Conservation (phyloP, 176 grass and related monocot genomes). For the Cenchrus fungigraminus region DNA sequence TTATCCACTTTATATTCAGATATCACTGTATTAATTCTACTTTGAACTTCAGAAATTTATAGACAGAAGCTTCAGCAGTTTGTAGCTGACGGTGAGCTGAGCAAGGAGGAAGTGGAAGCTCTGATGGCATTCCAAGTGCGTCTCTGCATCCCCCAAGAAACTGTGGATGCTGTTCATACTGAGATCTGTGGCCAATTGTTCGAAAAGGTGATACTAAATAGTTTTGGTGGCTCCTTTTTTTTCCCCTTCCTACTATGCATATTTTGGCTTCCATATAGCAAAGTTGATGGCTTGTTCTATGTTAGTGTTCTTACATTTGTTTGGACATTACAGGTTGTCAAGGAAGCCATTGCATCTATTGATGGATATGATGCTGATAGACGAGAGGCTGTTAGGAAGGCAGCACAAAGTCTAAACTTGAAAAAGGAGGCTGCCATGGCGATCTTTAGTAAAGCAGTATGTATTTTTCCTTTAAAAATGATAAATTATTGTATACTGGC, state of each 20-base stretch:
- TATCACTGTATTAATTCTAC: slow-evolving; percentile 41
- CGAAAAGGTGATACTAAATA: slow-evolving; percentile 72
- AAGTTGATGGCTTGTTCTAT: slow-evolving; percentile 39
- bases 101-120: slow-evolving; percentile 79
- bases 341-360: slow-evolving; percentile 78
- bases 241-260: slow-evolving; percentile 23
- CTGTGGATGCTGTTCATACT: slow-evolving; percentile 70
- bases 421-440: slow-evolving; percentile 83
- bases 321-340: slow-evolving; percentile 68
- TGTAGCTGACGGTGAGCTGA: slow-evolving; percentile 81
- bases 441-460: slow-evolving; percentile 95
- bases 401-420: slow-evolving; percentile 80
- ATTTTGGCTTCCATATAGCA: slow-evolving; percentile 25
- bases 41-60: slow-evolving; percentile 87
- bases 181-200: slow-evolving; percentile 92
- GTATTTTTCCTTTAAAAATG: slow-evolving; percentile 29
- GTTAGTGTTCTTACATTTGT: slow-evolving; percentile 41
- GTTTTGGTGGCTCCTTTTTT: slow-evolving; percentile 37
- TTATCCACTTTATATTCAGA: slow-evolving; percentile 32
- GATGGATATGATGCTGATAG: slow-evolving; percentile 79
- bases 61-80: slow-evolving; percentile 97
- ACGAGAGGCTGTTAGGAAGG: slow-evolving; percentile 79
- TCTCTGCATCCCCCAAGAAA: slow-evolving; percentile 93
- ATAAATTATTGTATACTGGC: slow-evolving; percentile 1
- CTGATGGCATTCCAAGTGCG: slow-evolving; percentile 87